Base-by-base conservation (phyloP, 164 flowering plant species). In the Taxillus chinensis region DNA sequence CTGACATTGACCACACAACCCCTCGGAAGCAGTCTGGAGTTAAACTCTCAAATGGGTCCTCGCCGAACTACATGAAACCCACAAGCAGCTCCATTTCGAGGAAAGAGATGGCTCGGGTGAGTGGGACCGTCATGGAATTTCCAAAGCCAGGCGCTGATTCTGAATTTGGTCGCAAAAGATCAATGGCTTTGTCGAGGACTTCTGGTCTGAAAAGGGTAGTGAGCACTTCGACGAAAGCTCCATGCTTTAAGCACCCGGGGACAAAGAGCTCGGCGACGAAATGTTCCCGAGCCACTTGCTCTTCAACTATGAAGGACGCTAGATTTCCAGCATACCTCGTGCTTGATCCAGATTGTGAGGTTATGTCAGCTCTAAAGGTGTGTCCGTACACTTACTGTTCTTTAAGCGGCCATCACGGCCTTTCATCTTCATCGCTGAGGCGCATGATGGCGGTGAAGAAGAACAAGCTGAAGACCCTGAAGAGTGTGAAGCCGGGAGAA, bases 341-440 rank as follows among this genome's bases (percentile, higher is more conserved):
- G 56, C 80, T 86, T 56, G 70, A 49, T 66, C 77, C 68, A 49
- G 74, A 75, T 27, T 27, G 27, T 27, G 27, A 27, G 12, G 89
- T 89, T 43, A 79, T 78, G 27, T 86, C 92, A 37, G 77, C 48
- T 7, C 55, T 78, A 63, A 82, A 80, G 70, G 85, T 86, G 16
- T 86, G 89, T 56, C 82, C 92, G 0, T 86, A 83, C 45, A 80
- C 73, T 5, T 83, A 83, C 59, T 86, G 92, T 57, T 86, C 92
- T 46, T 84, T 86, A 15, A 86, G 82, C 49, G 89, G 89, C 53
- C 86, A 79, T 71, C 73, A 45, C 8, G 86, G 80, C 48, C 41
- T 69, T 38, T 67, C 75, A 64, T 45, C 74, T 69, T 84, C 85
- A 37, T 85, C 85, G 5, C 67, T 86, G 74, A 83, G 77, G 77